A percentile compares a stretch with the other conserved stretches of the same genome.
Conservation (phyloP, 2,329 filamentous ascomycete genomes). For the Apiospora pterosperma region DNA sequence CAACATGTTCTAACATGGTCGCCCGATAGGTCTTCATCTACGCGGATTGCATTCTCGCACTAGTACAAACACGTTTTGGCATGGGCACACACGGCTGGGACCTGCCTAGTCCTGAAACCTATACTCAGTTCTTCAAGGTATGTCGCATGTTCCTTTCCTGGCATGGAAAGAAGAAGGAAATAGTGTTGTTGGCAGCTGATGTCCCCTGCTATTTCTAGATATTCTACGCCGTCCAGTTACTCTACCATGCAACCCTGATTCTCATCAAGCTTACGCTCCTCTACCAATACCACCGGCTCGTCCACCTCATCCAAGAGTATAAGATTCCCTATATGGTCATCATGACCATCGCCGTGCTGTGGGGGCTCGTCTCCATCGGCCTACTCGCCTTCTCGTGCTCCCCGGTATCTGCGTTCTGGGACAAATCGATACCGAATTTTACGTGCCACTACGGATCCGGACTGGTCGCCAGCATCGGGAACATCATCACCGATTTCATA, state of each 20-base stretch:
- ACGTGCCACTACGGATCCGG: not conserved
- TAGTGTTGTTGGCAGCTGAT: not conserved
- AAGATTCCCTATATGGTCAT: not conserved
- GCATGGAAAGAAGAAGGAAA: not conserved
- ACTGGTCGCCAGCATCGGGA: not conserved
- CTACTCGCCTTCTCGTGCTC: not conserved
- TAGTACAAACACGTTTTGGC: not conserved
- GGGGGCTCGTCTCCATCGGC: not conserved
- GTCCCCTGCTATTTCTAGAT: not conserved
- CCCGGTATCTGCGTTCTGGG: not conserved
- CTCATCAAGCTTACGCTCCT: constrained; percentile 2
- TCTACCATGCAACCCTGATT: not conserved
- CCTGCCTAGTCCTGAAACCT: not conserved
- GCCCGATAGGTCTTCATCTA: not conserved
- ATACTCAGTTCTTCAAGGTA: not conserved
- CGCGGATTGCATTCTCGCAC: not conserved
- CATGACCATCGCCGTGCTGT: not conserved
- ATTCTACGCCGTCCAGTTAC: not conserved
- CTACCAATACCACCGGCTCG: constrained; percentile 2
- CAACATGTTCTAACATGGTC: not conserved
- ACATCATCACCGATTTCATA: constrained; percentile 3
- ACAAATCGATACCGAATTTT: not conserved
- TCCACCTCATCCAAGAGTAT: not conserved
- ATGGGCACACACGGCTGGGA: not conserved
- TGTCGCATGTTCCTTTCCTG: not conserved